A percentile compares a stretch with the other conserved stretches of the same genome.
phyloP scores from a whole-genome alignment of 257 asterid species.

The Solanum habrochaites region DNA sequence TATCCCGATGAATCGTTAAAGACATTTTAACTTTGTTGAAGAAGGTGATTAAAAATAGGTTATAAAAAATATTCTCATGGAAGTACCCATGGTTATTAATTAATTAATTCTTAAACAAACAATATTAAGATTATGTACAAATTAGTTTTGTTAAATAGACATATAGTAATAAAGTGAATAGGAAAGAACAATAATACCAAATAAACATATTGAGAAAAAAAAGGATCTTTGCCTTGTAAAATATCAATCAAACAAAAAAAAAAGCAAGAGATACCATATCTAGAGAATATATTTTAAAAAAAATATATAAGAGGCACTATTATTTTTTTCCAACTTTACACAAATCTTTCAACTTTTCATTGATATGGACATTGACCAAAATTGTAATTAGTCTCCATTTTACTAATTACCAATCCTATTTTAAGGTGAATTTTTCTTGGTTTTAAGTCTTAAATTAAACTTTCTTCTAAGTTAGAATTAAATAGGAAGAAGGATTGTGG shows the following conservation, averaged over 20 bases:
- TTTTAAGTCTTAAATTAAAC: neutral
- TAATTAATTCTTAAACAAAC: neutral
- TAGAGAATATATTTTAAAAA: neutral
- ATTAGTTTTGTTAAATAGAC: neutral
- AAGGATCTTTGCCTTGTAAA: neutral
- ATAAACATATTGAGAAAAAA: neutral
- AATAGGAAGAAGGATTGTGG: too few relatives aligned
- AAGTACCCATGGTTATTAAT: neutral
- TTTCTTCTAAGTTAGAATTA: too few relatives aligned
- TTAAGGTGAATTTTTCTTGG: neutral
- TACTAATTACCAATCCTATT: neutral
- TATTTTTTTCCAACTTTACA: neutral
- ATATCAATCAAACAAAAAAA: neutral
- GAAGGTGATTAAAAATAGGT: too few relatives aligned
- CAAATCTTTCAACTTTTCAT: conserved; percentile 11
- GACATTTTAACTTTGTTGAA: too few relatives aligned
- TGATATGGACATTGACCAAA: conserved; percentile 1
- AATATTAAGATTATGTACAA: neutral
- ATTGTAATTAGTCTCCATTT: neutral
- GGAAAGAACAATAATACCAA: neutral
- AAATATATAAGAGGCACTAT: neutral
- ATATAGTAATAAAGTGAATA: neutral
- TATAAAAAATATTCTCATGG: neutral
- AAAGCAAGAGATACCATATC: neutral
- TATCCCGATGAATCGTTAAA: too few relatives aligned